Conservation (phyloP, 148 eudicot species). For the Persicaria tinctoria region DNA sequence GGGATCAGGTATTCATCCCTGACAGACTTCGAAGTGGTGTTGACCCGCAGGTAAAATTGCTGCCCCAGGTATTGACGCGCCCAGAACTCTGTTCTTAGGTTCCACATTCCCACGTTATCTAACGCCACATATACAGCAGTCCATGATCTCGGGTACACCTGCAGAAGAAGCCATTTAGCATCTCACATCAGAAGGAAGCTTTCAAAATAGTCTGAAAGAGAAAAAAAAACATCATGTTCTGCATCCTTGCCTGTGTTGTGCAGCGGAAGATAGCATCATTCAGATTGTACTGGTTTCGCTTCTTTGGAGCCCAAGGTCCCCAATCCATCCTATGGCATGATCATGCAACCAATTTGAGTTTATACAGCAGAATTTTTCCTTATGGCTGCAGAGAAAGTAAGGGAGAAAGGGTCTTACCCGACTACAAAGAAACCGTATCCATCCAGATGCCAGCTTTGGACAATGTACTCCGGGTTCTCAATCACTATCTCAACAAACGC, state of each 20-base stretch:
- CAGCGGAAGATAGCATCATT: not conserved
- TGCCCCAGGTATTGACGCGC: slow-evolving; percentile 36
- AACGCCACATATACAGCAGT: slow-evolving; percentile 30
- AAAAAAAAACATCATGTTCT: not conserved
- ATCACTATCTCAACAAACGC: slow-evolving; percentile 65
- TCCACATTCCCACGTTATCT: slow-evolving; percentile 40
- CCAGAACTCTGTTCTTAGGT: slow-evolving; percentile 33
- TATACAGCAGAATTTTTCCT: not conserved
- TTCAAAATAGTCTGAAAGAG: not conserved
- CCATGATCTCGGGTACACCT: slow-evolving; percentile 39
- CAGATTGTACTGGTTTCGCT: slow-evolving; percentile 11
- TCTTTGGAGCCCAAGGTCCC: slow-evolving; percentile 11
- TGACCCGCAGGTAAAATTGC: slow-evolving; percentile 27
- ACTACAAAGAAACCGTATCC: slow-evolving; percentile 79
- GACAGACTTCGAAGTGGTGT: slow-evolving; percentile 21
- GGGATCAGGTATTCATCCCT: slow-evolving; percentile 31
- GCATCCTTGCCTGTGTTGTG: slow-evolving; percentile 9
- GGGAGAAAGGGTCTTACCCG: slow-evolving; percentile 37
- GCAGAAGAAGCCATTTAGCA: not conserved
- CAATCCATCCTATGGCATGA: not conserved
- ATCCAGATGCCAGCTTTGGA: slow-evolving; percentile 83
- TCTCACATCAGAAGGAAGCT: not conserved
- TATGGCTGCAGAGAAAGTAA: not conserved
- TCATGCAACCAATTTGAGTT: not conserved
- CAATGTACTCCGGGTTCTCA: slow-evolving; percentile 47